phyloP scores from a whole-genome alignment of 2,329 filamentous ascomycete genomes.

The Phyllosticta citrichinensis region DNA sequence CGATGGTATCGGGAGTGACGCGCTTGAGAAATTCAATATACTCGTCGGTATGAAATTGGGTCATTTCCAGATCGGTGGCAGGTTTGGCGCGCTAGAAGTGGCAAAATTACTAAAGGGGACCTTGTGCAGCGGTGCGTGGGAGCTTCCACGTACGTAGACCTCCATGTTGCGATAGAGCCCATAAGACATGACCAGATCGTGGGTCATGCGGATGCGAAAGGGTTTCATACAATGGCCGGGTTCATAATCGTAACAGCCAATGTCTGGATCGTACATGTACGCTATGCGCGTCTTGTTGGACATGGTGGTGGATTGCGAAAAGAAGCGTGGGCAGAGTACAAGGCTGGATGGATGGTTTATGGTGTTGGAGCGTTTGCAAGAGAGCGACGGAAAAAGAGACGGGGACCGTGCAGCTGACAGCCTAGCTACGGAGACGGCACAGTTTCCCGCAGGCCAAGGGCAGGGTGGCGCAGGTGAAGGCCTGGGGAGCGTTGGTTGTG shows the following conservation, averaged over 20 bases:
- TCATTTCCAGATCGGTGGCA: slow-evolving; percentile 61
- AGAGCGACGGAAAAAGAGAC: neutral
- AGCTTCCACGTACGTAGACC: slow-evolving; percentile 77
- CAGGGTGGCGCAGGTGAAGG: neutral
- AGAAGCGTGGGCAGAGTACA: neutral
- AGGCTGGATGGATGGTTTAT: neutral
- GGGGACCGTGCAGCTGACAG: neutral
- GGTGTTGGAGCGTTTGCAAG: neutral
- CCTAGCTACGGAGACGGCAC: neutral
- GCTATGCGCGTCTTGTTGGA: slow-evolving; percentile 8
- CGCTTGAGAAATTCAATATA: slow-evolving; percentile 68
- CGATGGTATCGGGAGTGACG: slow-evolving; percentile 98
- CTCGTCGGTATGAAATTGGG: slow-evolving; percentile 63
- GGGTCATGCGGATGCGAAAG: slow-evolving; percentile 90
- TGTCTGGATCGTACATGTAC: slow-evolving; percentile 64
- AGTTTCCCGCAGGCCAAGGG: neutral
- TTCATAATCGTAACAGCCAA: slow-evolving; percentile 95
- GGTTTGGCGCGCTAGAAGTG: slow-evolving; percentile 29
- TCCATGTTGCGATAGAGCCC: slow-evolving; percentile 97
- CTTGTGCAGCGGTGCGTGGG: slow-evolving; percentile 51
- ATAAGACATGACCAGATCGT: slow-evolving; percentile 88
- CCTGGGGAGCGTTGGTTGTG: neutral
- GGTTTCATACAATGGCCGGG: slow-evolving; percentile 98
- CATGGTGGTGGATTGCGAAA: slow-evolving; percentile 1
- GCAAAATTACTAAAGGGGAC: neutral